Base-by-base conservation (phyloP, 148 eudicot species). In the Cornus suecica region DNA sequence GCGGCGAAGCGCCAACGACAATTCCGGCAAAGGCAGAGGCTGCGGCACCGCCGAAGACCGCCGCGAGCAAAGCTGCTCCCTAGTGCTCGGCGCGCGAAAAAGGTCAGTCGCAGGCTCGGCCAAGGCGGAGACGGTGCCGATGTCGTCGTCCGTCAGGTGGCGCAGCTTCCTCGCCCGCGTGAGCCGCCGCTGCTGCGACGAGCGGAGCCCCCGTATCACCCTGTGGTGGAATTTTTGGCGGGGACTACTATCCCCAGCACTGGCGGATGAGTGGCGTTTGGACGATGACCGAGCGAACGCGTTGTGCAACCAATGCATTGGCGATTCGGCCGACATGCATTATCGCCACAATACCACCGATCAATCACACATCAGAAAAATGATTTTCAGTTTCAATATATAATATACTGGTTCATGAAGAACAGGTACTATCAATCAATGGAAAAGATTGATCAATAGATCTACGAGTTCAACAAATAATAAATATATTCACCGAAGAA, bases 1-100 rank as follows among this genome's bases (percentile, higher is more conserved):
- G 2, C 76, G 67, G 42, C 56, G 52, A 64, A 75, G 20, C 18
- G 79, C 37, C 52, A 71, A 26, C 8, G 83, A 80, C 71, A 84
- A 37, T 25, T 87, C 88, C 0, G 96, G 96, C 5, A 81, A 70
- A n/a, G 96, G 96, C 42, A 89, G 81, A 62, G 92, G 92, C 29
- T 83, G 94, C 24, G 94, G 58, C 30, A 72, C 75, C 10, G 78
- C 31, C 2, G 83, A 26, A 9, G 74, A 41, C 31, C 61, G 73
- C 4, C 69, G 62, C 20, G 70, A 3, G 2, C 64, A 37, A 15
- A 22, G n/a, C 5, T 18, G 28, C 25, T 5, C 54, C 20, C 23
- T 69, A 52, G 65, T 29, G 37, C 51, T 10, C 11, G 24, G 52
- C 51, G 76, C n/a, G 41, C 69, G 75, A 70, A 32, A 27, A 14